phyloP scores from a whole-genome alignment of 2,329 filamentous ascomycete species.

The Xylariaceae sp. region DNA sequence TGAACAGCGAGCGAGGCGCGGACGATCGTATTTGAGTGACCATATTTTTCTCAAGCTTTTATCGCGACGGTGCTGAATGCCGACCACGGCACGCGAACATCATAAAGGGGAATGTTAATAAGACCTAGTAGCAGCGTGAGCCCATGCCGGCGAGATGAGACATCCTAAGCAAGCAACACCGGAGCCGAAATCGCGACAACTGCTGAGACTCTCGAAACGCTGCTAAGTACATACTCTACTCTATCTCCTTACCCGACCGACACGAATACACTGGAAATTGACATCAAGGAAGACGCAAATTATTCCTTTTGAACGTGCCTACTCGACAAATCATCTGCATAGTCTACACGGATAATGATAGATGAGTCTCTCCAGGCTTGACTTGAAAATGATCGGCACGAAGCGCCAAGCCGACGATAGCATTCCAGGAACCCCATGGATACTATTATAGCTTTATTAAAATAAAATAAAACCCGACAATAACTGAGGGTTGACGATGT shows the following conservation, averaged over 20 bases:
- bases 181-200: not conserved
- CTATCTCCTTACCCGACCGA: no score
- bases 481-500: no score
- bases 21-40: constrained; percentile 29
- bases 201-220: not conserved
- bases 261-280: no score
- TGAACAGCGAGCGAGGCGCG: not conserved
- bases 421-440: constrained; percentile 4
- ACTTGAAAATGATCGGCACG: not conserved
- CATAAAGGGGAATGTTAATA: constrained; percentile 36
- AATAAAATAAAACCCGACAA: no score
- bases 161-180: constrained; percentile 18
- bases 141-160: constrained; percentile 32
- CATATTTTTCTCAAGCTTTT: constrained; percentile 6
- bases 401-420: not conserved
- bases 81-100: constrained; percentile 30
- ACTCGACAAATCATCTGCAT: no score
- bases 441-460: no score
- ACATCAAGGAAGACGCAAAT: no score
- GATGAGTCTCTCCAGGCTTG: no score
- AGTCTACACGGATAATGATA: no score
- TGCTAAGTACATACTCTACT: not conserved
- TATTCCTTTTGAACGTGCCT: no score
- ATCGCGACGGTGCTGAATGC: constrained; percentile 32
- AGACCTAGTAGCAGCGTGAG: constrained; percentile 28